Evolutionary conservation across 805 yeast genomes (phyloP).

Genomic region (Ogataea paraovalis): DNA sequence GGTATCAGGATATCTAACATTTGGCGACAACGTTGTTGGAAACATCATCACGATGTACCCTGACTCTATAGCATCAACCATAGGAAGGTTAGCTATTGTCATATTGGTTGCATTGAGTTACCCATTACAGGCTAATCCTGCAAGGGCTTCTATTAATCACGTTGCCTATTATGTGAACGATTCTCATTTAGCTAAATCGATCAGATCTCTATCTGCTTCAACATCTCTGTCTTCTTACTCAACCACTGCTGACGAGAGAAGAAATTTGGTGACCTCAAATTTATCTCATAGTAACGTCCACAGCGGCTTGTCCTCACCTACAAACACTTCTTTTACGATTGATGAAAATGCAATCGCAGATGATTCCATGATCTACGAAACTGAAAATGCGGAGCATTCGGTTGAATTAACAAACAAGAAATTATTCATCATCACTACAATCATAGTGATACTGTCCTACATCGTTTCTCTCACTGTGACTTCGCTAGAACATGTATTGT

Average conservation of each 20-base stretch:
- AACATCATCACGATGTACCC: conserved; percentile 80
- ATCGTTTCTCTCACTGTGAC: conserved; percentile 58
- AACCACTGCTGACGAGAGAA: conserved; percentile 12
- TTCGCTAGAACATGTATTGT: conserved; percentile 77
- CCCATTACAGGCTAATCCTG: conserved; percentile 89
- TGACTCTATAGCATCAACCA: conserved; percentile 55
- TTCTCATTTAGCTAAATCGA: conserved; percentile 19
- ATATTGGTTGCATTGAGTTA: conserved; percentile 77
- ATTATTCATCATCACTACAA: conserved; percentile 38
- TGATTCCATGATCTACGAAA: conserved; percentile 16
- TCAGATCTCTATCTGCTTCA: conserved; percentile 19
- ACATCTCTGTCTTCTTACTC: conserved; percentile 14
- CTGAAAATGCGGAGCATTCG: conserved; percentile 15
- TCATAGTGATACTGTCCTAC: conserved; percentile 52
- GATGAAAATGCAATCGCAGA: conserved; percentile 13
- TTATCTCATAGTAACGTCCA: conserved; percentile 4
- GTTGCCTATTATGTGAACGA: conserved; percentile 49
- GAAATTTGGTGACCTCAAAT: conserved; percentile 9
- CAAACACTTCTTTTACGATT: background rate
- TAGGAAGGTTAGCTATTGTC: conserved; percentile 80
- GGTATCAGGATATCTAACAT: conserved; percentile 76
- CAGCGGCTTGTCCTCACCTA: background rate
- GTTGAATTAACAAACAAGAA: conserved; percentile 24
- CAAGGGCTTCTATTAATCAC: conserved; percentile 76
- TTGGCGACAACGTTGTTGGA: conserved; percentile 76